phyloP scores from a whole-genome alignment of 139 green algal species.

The Chlorella sp. region DNA sequence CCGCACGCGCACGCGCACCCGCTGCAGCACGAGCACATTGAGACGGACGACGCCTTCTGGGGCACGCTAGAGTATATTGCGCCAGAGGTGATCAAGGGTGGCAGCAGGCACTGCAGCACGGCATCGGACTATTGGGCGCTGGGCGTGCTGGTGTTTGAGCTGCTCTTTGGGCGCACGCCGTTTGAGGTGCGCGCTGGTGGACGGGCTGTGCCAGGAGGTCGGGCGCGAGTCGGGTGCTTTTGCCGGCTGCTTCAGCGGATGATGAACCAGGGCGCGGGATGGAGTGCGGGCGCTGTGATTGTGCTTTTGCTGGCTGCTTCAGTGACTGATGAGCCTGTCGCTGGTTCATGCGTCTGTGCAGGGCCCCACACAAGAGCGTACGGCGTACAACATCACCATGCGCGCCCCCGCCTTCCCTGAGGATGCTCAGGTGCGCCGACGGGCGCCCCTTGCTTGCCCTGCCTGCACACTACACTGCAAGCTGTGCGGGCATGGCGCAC shows the following conservation, averaged over 20 bases:
- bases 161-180: not conserved
- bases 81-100: not conserved
- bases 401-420: not conserved
- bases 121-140: not conserved
- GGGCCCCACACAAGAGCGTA: not conserved
- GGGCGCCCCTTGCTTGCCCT: not conserved
- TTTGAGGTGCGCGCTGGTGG: not conserved
- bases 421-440: not conserved
- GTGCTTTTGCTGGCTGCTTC: too few species aligned
- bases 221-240: too few species aligned
- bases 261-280: too few species aligned
- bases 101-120: not conserved
- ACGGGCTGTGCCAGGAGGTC: too few species aligned
- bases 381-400: conserved; percentile 6
- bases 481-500: not conserved
- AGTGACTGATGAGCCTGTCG: too few species aligned
- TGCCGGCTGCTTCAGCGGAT: too few species aligned
- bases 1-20: too few species aligned
- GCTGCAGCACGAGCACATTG: too few species aligned
- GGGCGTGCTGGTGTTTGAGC: conserved; percentile 1
- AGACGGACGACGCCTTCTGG: too few species aligned
- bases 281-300: too few species aligned
- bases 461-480: not conserved
- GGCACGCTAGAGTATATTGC: conserved; percentile 3
- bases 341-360: not conserved